Base-by-base conservation (phyloP, 2,329 filamentous ascomycete species). In the Ophiostoma angusticollis region DNA sequence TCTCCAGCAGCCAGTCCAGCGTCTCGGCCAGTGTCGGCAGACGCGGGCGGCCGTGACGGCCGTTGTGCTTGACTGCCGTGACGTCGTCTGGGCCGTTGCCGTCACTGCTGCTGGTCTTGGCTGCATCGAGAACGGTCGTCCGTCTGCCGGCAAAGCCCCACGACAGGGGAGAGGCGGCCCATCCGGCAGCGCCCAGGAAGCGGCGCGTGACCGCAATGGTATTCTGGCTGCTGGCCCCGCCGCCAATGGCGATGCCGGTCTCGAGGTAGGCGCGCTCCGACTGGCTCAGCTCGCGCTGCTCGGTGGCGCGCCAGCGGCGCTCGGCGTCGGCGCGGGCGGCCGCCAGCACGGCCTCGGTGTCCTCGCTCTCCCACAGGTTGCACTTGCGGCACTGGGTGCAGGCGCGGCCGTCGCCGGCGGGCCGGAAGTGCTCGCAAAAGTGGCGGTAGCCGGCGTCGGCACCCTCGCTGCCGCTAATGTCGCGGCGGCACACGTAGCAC, bases 401-500 rank as follows among this genome's bases (percentile, higher is more conserved):
- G 12, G 68, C 65, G 12, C 73, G 71, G 16, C 68, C 65, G 35
- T 87, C 85, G 0, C 81, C 84, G 45, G 82, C 72, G 9, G 84
- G 80, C 8, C 91, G 73, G 57, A 96, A 96, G 60, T 96, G 91
- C 55, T 94, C 83, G 57, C 91, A 98, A 54, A 95, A 98, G 59
- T 98, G 91, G 28, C 77, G 70, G 58, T 98, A 96, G 1, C 89
- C 87, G 55, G 87, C 80, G 34, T 59, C 59, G 21, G 55, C 48
- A 11, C 52, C 54, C 12, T 51, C 59, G 25, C 49, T 45, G 35
- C 72, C 64, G 40, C 67, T 64, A 33, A 80, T 74, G 51, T 84
- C 78, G 49, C 80, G 80, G 29, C 91, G 83, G 58, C 91, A 98
- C 33, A 96, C 76, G 54, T 98, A 98, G 58, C 91, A 98, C 89